Percentiles rank a stretch among this genome's conserved stretches.
phyloP scores from a whole-genome alignment of 352 stramenopile genomes.

The Phytophthora vignae region DNA sequence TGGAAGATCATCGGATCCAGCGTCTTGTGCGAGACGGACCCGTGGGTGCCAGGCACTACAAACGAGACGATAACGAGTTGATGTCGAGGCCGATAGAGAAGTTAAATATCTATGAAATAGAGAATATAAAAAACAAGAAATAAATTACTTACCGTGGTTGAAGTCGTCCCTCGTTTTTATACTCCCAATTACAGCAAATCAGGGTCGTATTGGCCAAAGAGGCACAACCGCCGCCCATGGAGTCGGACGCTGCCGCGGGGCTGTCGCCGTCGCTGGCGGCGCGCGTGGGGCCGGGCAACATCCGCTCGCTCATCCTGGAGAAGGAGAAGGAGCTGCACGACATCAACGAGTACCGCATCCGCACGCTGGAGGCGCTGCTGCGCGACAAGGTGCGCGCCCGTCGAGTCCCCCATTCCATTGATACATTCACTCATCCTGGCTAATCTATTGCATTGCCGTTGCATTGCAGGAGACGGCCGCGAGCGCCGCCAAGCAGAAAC shows the following conservation, averaged over 20 bases:
- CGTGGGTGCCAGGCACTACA: background rate
- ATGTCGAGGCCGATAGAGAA: too few species aligned
- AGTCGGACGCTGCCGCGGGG: background rate
- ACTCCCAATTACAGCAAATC: background rate
- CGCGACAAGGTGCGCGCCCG: conserved; percentile 66
- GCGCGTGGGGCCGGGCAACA: conserved; percentile 64
- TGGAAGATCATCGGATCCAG: background rate
- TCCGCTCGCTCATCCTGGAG: conserved; percentile 88
- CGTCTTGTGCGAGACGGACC: background rate
- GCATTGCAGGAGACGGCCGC: conserved; percentile 47
- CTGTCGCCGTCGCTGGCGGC: conserved; percentile 26
- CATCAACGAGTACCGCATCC: conserved; percentile 93
- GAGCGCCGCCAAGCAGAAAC: conserved; percentile 71
- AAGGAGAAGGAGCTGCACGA: conserved; percentile 94
- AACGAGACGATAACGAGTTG: background rate
- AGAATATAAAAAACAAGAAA: too few species aligned
- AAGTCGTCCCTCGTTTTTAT: background rate
- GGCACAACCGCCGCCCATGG: background rate
- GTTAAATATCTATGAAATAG: too few species aligned
- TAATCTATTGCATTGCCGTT: background rate
- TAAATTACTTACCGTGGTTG: too few species aligned
- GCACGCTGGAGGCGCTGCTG: conserved; percentile 76
- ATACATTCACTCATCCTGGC: too few species aligned
- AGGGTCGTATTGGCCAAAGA: background rate
- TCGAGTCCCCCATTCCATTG: background rate